A percentile compares a stretch with the other conserved stretches of the same genome.
Conservation (phyloP, 2,329 filamentous ascomycete genomes). For the Biscogniauxia sp. region DNA sequence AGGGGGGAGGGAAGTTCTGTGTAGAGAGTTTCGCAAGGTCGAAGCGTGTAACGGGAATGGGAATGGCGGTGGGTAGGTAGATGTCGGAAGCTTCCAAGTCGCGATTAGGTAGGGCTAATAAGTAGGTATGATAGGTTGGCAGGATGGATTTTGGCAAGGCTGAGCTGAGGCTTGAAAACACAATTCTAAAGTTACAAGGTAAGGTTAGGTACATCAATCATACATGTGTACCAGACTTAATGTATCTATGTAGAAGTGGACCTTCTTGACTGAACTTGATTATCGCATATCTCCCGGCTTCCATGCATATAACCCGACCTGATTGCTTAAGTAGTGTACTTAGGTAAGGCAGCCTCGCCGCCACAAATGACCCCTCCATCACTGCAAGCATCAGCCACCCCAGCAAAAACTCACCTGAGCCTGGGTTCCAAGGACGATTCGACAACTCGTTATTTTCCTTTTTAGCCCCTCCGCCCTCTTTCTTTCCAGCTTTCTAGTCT, state of each 20-base stretch:
- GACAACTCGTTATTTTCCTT: background rate
- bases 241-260: too few relatives aligned
- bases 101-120: too few relatives aligned
- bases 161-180: background rate
- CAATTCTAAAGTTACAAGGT: too few relatives aligned
- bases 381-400: background rate
- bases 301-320: background rate
- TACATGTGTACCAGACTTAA: too few relatives aligned
- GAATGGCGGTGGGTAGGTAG: too few relatives aligned
- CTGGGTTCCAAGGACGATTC: background rate
- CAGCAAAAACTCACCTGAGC: background rate
- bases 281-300: too few relatives aligned
- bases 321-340: too few relatives aligned
- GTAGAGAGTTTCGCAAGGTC: background rate
- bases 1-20: background rate
- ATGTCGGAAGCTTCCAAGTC: background rate
- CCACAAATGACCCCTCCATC: background rate
- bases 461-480: slow-evolving; percentile 1
- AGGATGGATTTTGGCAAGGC: background rate
- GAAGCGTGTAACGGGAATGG: background rate
- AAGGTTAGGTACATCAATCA: too few relatives aligned
- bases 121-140: background rate
- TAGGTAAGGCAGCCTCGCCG: background rate
- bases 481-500: background rate
- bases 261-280: too few relatives aligned